Evolutionary conservation across 139 green algal species (phyloP), one percentile per base, ranked within the genome.

Genomic region (Eudorina sp.): DNA sequence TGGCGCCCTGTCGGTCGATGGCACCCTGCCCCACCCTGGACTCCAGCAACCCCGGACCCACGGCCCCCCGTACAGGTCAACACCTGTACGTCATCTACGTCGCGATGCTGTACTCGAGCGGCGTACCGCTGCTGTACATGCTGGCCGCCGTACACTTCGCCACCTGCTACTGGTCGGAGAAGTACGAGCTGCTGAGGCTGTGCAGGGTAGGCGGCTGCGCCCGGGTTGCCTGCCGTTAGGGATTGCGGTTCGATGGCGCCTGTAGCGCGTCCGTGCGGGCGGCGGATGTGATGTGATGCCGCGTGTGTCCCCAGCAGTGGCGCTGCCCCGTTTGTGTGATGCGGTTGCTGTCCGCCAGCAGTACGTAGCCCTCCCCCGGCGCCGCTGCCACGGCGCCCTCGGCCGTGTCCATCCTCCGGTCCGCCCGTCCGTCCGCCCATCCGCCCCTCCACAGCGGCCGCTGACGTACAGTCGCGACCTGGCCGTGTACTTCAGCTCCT

Each of bases 21-120:
- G n/a, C n/a, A n/a, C n/a, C n/a, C n/a, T n/a, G n/a, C n/a, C n/a
- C n/a, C n/a, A n/a, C n/a, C n/a, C n/a, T n/a, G n/a, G n/a, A n/a
- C n/a, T n/a, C n/a, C n/a, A n/a, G n/a, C n/a, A 29, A 29, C 58
- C 58, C 79, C n/a, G 62, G 45, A 16, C 21, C 5, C 55, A 6
- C 40, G 9, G 25, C 53, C 2, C 46, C 34, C 60, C 14, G 53
- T 74, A 13, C 93, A 94, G 92, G 92, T n/a, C 89, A 94, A 87
- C 89, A 92, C 62, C 80, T 96, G 45, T 92, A 93, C 76, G 76
- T 92, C 18, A 83, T 95, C 4, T 96, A 93, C 60, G 89, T 95
- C 9, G 70, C 79, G 6, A 76, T 95, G 79, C 76, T 92, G 16
- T 94, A 94, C 64, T 90, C 70, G 1, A 40, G 62, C 4, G 92